Conservation (phyloP, 129 eudicot genomes). For the Artemisia annua region DNA sequence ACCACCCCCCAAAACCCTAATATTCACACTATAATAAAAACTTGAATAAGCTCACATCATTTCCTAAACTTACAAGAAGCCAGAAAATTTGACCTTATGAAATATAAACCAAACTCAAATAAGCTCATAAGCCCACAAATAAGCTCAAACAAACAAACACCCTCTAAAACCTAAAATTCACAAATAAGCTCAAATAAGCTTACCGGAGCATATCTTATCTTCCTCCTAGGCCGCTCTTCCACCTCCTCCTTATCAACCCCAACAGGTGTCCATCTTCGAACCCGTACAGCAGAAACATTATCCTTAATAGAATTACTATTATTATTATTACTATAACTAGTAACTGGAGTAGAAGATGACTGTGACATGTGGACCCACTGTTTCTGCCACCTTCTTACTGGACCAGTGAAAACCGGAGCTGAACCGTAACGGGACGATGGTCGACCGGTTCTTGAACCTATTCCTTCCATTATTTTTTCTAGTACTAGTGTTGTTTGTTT, state of each 20-base stretch:
- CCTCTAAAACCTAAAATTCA: background rate
- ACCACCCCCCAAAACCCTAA: too few species aligned
- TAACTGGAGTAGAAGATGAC: constrained; percentile 28
- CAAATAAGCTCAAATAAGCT: constrained; percentile 19
- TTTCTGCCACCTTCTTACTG: constrained; percentile 76
- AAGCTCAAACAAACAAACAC: too few species aligned
- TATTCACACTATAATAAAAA: too few species aligned
- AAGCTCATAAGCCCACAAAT: too few species aligned
- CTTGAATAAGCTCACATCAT: too few species aligned
- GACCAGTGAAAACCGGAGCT: constrained; percentile 64
- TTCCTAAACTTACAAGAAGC: too few species aligned
- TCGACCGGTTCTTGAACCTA: constrained; percentile 62
- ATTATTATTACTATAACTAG: constrained; percentile 17
- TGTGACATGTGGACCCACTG: constrained; percentile 62
- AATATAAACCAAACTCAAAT: too few species aligned
- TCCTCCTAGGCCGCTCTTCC: constrained; percentile 47
- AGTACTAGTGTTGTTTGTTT: background rate
- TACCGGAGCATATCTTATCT: constrained; percentile 64
- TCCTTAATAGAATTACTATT: constrained; percentile 21
- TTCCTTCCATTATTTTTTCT: constrained; percentile 30
- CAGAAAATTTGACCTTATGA: too few species aligned
- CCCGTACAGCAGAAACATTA: constrained; percentile 38
- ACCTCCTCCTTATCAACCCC: constrained; percentile 21
- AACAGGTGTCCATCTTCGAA: constrained; percentile 62
- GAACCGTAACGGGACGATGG: constrained; percentile 68